Evolutionary conservation across 192 early-diverging fungal genomes (phyloP), one percentile per base, ranked within the genome.

Genomic region (Chytriomyces sp.): DNA sequence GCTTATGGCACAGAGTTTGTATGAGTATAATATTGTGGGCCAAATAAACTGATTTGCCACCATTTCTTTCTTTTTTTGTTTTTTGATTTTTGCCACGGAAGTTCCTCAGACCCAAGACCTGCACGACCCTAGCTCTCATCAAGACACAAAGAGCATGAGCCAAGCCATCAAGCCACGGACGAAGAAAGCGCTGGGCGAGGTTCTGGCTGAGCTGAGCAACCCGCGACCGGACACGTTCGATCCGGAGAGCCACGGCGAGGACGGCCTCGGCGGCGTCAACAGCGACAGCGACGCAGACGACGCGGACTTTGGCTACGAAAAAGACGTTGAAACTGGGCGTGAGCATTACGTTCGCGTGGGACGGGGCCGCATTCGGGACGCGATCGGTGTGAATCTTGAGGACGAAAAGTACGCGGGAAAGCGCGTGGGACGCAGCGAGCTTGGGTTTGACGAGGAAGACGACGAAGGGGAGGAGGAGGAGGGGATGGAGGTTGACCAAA

Each of bases 261-360:
- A 81, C 28, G 79, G 71, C 5, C 25, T 76, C 28, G 64, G 59
- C 1, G 30, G 32, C 6, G 28, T 26, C 39, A 56, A 30, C 34
- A 17, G 34, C 19, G 70, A 66, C 22, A 62, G 44, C 52, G 61
- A 55, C 25, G 53, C 12, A 30, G 61, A 22, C n/a, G 70, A 72
- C 26, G 37, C 38, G 22, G 78, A 73, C 39, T 39, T 74, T 44
- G 70, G 70, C 2, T 58, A 56, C n/a, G 36, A 33, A 22, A 57
- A 36, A 26, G 38, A 60, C 14, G 69, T 72, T 8, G 14, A 58
- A 8, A 40, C 62, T 22, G 58, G 8, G 33, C 30, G 61, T 19
- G 80, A 75, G 17, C 82, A 84, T 58, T 84, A 84, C 52, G 71
- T 84, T 4, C 33, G 36, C 12, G 80, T 84, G 62, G 80, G 80